Conservation (phyloP, 1,139 yeast genomes). For the Suhomyces anneliseae region DNA sequence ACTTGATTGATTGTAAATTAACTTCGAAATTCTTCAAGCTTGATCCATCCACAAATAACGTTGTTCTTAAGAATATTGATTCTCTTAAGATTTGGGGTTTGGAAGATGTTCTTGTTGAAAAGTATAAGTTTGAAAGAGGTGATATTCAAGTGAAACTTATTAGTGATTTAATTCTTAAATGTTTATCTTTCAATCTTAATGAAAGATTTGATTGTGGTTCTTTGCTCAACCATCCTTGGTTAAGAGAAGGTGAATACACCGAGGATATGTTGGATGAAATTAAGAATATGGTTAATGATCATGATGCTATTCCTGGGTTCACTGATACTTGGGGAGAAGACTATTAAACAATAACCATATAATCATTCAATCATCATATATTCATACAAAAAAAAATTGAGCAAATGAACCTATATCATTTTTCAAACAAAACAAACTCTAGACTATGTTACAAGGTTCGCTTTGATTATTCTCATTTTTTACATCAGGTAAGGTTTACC, state of each 20-base stretch:
- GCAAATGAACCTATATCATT: too few species aligned
- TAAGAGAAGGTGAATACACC: slow-evolving; percentile 27
- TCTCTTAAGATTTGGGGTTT: slow-evolving; percentile 71
- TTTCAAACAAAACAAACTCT: too few species aligned
- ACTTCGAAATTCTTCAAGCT: slow-evolving; percentile 54
- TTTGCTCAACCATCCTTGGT: slow-evolving; percentile 70
- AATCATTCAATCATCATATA: background rate
- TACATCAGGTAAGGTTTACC: background rate
- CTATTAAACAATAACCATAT: background rate
- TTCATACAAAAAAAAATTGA: too few species aligned
- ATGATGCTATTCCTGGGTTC: slow-evolving; percentile 30
- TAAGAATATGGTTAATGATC: slow-evolving; percentile 10
- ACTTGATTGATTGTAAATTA: slow-evolving; percentile 50
- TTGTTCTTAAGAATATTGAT: slow-evolving; percentile 55
- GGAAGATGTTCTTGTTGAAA: slow-evolving; percentile 63
- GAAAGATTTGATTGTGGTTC: slow-evolving; percentile 23
- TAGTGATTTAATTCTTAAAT: slow-evolving; percentile 52
- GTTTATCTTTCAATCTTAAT: slow-evolving; percentile 78
- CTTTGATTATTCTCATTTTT: background rate
- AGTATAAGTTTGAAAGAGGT: slow-evolving; percentile 54
- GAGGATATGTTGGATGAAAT: slow-evolving; percentile 54
- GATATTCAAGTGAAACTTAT: slow-evolving; percentile 23
- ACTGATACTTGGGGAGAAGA: slow-evolving; percentile 23
- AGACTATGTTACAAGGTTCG: too few species aligned
- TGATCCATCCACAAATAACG: slow-evolving; percentile 40